These are phyloP conservation scores for Ogataea methylovora DNA, from an alignment of 805 yeast species.

Conservation along the genomic window DNA sequence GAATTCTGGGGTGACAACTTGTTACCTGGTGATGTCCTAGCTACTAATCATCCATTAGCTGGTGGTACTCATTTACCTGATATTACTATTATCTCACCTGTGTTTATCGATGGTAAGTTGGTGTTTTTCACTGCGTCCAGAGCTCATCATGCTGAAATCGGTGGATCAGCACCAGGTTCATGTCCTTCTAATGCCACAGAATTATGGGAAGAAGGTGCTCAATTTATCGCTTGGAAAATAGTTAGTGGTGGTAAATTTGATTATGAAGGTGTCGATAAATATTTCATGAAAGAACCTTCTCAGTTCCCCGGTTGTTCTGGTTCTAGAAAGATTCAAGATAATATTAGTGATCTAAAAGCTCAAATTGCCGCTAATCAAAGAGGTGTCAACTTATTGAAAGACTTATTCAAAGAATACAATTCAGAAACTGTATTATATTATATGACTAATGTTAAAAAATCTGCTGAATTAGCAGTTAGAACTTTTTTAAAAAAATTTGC, in stretches of 20 bases:
- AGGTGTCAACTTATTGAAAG: conserved; percentile 34
- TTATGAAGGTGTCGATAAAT: conserved; percentile 35
- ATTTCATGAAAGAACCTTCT: conserved; percentile 39
- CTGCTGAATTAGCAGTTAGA: conserved; percentile 37
- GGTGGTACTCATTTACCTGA: conserved; percentile 37
- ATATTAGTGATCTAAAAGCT: conserved; percentile 37
- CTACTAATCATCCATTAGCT: conserved; percentile 31
- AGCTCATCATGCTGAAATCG: conserved; percentile 53
- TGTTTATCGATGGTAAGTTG: conserved; percentile 31
- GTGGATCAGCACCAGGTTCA: conserved; percentile 45
- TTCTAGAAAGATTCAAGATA: conserved; percentile 41
- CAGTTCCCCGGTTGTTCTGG: conserved; percentile 43
- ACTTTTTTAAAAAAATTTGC: conserved; percentile 25
- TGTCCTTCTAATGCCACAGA: conserved; percentile 45
- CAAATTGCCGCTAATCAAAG: conserved; percentile 40
- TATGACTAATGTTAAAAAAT: conserved; percentile 32
- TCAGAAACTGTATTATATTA: conserved; percentile 30
- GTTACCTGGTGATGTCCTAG: conserved; percentile 30
- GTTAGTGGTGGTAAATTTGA: conserved; percentile 39
- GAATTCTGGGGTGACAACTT: conserved; percentile 27
- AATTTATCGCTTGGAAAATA: conserved; percentile 40
- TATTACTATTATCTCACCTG: conserved; percentile 47
- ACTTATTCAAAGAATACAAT: conserved; percentile 33
- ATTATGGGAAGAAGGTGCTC: conserved; percentile 45
- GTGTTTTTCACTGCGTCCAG: conserved; percentile 45